Evolutionary conservation across 495 filamentous ascomycete species (phyloP), one percentile per base, ranked within the genome.

Genomic region (Podospora sp.): DNA sequence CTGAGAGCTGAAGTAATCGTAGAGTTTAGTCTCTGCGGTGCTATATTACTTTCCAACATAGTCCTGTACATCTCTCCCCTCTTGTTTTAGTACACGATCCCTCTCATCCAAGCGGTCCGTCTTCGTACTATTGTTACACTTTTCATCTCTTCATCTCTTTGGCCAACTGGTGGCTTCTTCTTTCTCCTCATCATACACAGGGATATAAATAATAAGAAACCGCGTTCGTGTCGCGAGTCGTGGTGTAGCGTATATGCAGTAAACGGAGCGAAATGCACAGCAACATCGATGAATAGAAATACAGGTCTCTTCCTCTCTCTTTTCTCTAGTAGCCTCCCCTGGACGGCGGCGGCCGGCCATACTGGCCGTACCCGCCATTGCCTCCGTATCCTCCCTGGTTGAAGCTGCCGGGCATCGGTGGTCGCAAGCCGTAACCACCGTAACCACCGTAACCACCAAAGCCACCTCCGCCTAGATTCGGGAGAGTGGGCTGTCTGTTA

Each of bases 401-500:
- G 25, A 51, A 66, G 0, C 25, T 11, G 7, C 16, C 40, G 18
- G 27, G 6, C 20, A 29, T 50, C 40, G 21, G 20, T 16, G 29
- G 22, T 20, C 63, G 16, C 29, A 33, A 50, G 11, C 27, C 46
- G 53, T 60, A 65, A 5, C 66, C 58, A 20, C 60, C 64, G 12
- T 49, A 70, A n/a, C n/a, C n/a, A n/a, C n/a, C n/a, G n/a, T n/a
- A 71, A 26, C 68, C 68, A 24, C 68, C 68, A 21, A n/a, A 6
- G 18, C 63, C 40, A 8, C 66, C 61, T 0, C 57, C 51, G 21
- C 53, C 52, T 22, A 51, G 51, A 27, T 67, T 71, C 16, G 79
- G 78, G 55, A 80, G 16, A 33, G 75, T 77, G 0, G 78, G 73
- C 65, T 76, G 73, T 24, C 72, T 66, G 26, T 36, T 62, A 20